A percentile compares a stretch with the other conserved stretches of the same genome.
phyloP scores from a whole-genome alignment of 331 rosid genomes.

The Malus hybrid region DNA sequence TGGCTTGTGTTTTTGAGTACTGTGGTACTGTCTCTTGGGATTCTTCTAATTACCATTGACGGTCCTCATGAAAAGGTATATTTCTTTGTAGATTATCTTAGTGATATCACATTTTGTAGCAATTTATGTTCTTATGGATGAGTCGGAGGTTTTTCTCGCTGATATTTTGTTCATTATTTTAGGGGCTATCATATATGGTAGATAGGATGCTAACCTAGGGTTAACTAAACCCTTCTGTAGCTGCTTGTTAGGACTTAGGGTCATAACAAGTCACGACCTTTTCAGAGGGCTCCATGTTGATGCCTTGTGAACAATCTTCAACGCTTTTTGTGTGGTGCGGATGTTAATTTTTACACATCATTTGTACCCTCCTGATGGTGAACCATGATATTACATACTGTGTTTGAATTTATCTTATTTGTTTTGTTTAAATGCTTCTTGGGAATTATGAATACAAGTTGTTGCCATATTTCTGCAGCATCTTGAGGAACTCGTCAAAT shows the following conservation, averaged over 20 bases:
- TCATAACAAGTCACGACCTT: background rate
- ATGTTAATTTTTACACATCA: background rate
- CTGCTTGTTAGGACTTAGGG: background rate
- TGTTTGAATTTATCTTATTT: background rate
- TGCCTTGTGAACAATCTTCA: background rate
- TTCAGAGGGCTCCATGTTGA: background rate
- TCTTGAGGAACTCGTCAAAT: conserved; percentile 67
- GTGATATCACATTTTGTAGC: conserved; percentile 8
- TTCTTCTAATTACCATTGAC: conserved; percentile 57
- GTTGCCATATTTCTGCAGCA: conserved; percentile 48
- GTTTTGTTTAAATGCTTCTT: background rate
- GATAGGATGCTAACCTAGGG: background rate
- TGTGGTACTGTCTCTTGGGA: conserved; percentile 39
- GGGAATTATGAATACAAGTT: background rate
- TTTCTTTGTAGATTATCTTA: conserved; percentile 7
- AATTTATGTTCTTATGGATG: background rate
- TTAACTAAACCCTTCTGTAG: background rate
- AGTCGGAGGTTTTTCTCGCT: background rate
- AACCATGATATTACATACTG: background rate
- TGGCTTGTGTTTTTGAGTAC: conserved; percentile 76
- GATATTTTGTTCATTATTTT: background rate
- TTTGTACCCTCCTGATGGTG: background rate
- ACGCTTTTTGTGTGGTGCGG: background rate
- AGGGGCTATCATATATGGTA: background rate
- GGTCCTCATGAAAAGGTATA: conserved; percentile 76